A percentile compares a stretch with the other conserved stretches of the same genome.
These are phyloP conservation scores for Pestalotiopsis sp. DNA, from an alignment of 2,329 filamentous ascomycete species.

Conservation along the genomic window DNA sequence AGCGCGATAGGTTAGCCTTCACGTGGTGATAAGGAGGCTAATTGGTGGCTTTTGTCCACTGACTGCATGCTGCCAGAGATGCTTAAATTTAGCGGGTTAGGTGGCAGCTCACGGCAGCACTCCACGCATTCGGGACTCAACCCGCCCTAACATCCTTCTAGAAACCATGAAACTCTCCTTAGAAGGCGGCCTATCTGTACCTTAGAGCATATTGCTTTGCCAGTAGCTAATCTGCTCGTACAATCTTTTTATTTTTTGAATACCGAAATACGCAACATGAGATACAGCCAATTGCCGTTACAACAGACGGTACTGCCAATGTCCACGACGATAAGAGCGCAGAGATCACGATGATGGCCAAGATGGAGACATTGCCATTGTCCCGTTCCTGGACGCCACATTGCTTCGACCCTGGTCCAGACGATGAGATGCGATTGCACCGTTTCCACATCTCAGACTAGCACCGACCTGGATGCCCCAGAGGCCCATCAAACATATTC, in stretches of 20 bases:
- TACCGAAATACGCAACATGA: no score
- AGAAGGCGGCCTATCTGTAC: no score
- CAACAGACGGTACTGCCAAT: not conserved
- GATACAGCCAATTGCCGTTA: no score
- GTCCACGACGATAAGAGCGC: no score
- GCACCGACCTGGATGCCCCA: not conserved
- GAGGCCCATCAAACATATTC: not conserved
- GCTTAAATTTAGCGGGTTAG: not conserved
- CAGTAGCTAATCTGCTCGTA: no score
- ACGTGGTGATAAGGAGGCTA: conserved; percentile 9
- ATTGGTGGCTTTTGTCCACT: no score
- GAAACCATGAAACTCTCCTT: not conserved
- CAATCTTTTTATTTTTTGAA: no score
- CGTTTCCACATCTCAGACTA: not conserved
- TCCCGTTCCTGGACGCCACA: not conserved
- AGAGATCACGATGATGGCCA: not conserved
- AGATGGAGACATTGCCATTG: not conserved
- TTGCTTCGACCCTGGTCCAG: not conserved
- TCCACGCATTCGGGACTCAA: not conserved
- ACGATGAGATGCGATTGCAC: not conserved
- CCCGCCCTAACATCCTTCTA: not conserved
- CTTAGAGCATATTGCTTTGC: no score
- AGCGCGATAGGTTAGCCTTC: conserved; percentile 5
- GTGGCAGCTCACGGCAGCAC: not conserved
- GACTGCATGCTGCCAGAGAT: not conserved